Evolutionary conservation across 2,329 filamentous ascomycete genomes (phyloP).

Genomic region (Fusarium sp.): DNA sequence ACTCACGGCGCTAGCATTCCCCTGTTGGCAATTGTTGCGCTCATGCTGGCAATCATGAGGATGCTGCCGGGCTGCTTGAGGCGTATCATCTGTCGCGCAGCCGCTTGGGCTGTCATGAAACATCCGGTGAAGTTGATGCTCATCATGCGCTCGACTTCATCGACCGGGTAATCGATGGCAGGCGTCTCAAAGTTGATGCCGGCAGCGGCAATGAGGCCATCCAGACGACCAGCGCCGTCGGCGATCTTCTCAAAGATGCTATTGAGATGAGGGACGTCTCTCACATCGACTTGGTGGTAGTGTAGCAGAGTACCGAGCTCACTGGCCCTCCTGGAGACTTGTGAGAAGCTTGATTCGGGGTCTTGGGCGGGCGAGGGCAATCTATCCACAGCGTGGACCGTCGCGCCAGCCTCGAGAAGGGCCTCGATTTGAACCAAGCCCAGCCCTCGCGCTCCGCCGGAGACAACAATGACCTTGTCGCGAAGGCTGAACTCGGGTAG

Average conservation of each 20-base stretch:
- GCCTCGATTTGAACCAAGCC: constrained; percentile 82
- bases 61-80: constrained; percentile 68
- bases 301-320: constrained; percentile 73
- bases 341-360: constrained; percentile 66
- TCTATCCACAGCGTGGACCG: constrained; percentile 73
- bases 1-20: constrained; percentile 67
- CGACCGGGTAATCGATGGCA: constrained; percentile 80
- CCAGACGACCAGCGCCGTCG: constrained; percentile 73
- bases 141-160: constrained; percentile 80
- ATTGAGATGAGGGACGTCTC: constrained; percentile 74
- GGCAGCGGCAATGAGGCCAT: constrained; percentile 77
- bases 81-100: constrained; percentile 78
- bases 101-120: constrained; percentile 87
- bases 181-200: constrained; percentile 84
- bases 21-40: constrained; percentile 71
- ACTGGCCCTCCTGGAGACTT: constrained; percentile 69
- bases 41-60: constrained; percentile 76
- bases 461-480: constrained; percentile 78
- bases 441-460: constrained; percentile 78
- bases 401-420: constrained; percentile 80
- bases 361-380: constrained; percentile 60
- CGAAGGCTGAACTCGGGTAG: constrained; percentile 80
- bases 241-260: constrained; percentile 74
- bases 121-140: constrained; percentile 87
- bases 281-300: constrained; percentile 84